phyloP scores from a whole-genome alignment of 176 grass and related monocot genomes.

The Oryza meridionalis region DNA sequence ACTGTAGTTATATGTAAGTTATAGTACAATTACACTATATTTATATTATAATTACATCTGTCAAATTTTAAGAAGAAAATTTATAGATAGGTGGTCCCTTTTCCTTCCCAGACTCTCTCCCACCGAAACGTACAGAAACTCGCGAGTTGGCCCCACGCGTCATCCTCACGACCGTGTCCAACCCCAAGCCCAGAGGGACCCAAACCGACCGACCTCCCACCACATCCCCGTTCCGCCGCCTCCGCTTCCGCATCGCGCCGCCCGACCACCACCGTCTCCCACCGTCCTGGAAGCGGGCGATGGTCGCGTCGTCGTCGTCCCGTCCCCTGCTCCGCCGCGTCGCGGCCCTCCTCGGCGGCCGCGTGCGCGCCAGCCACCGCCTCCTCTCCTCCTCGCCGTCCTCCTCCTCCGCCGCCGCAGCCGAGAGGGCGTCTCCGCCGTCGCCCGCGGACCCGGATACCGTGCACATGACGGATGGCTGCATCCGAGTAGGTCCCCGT shows the following conservation, averaged over 20 bases:
- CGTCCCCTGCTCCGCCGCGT: slow-evolving; percentile 39
- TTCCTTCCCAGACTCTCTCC: no score
- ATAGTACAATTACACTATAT: no score
- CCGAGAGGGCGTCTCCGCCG: not conserved
- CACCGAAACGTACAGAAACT: no score
- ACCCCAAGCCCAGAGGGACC: not conserved
- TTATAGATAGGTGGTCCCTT: no score
- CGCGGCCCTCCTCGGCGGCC: not conserved
- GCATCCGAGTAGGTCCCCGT: slow-evolving; percentile 37
- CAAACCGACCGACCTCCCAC: not conserved
- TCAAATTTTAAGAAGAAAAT: no score
- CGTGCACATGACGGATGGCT: slow-evolving; percentile 48
- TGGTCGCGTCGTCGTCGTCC: slow-evolving; percentile 23
- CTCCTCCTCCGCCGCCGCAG: not conserved
- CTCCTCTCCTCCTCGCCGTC: slow-evolving; percentile 32
- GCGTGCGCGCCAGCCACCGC: slow-evolving; percentile 37
- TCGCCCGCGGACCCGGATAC: slow-evolving; percentile 20
- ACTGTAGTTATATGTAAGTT: no score
- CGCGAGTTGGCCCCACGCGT: not conserved
- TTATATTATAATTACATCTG: no score
- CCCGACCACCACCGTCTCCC: no score
- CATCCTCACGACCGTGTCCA: not conserved
- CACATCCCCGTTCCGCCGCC: not conserved
- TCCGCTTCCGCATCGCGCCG: not conserved
- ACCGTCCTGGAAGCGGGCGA: not conserved